Percentiles rank a stretch among this genome's conserved stretches.
These are phyloP conservation scores for Kokia cookei DNA, from an alignment of 441 rosid genomes.

Conservation along the genomic window DNA sequence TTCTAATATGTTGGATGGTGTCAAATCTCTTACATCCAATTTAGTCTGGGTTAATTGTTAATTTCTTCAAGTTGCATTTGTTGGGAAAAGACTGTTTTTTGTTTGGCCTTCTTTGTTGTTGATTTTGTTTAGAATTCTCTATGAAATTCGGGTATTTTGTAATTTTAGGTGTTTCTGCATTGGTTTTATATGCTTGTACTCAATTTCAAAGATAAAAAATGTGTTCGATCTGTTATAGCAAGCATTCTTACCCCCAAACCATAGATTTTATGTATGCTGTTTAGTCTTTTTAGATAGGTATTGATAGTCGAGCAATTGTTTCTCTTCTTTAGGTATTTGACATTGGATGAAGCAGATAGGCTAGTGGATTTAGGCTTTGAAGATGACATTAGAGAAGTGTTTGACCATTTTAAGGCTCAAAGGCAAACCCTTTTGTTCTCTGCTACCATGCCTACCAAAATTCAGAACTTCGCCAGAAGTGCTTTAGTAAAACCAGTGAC, in stretches of 20 bases:
- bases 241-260: background rate
- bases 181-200: background rate
- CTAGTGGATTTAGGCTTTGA: conserved; percentile 95
- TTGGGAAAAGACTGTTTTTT: background rate
- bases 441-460: conserved; percentile 94
- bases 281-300: background rate
- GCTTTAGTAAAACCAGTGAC: conserved; percentile 83
- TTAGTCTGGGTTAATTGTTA: background rate
- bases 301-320: background rate
- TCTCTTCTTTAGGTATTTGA: conserved; percentile 60
- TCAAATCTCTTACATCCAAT: background rate
- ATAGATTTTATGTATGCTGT: background rate
- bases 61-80: background rate
- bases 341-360: conserved; percentile 93
- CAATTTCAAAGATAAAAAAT: background rate
- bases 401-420: conserved; percentile 88
- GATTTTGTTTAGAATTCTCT: background rate
- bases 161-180: background rate
- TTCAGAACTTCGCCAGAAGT: conserved; percentile 87
- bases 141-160: background rate
- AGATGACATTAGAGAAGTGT: conserved; percentile 93
- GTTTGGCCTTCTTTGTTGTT: background rate
- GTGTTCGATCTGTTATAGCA: background rate
- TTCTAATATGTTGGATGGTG: background rate
- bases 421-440: conserved; percentile 90